Evolutionary conservation across 2,329 filamentous ascomycete genomes (phyloP).

Genomic region (Pseudovirgaria hyperparasitica): DNA sequence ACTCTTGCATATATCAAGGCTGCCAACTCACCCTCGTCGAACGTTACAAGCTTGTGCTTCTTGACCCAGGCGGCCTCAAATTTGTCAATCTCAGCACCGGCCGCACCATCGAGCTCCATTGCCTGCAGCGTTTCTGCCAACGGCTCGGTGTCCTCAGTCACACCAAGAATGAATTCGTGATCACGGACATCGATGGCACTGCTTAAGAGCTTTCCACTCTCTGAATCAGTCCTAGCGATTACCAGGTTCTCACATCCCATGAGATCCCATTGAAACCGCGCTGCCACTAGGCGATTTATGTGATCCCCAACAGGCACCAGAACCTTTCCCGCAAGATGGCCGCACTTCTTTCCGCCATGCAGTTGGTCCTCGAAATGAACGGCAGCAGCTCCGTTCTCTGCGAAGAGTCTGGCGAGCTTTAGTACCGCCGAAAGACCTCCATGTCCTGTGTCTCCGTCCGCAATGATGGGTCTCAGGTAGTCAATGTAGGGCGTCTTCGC

Average conservation of each 20-base stretch:
- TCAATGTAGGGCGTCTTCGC: conserved; percentile 71
- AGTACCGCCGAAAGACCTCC: conserved; percentile 85
- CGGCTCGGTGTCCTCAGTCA: conserved; percentile 65
- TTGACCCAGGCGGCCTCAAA: conserved; percentile 87
- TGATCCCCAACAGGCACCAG: conserved; percentile 89
- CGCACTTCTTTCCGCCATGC: conserved; percentile 96
- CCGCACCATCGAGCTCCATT: conserved; percentile 73
- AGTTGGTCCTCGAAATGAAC: conserved; percentile 98
- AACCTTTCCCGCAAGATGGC: conserved; percentile 91
- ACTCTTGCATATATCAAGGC: not conserved
- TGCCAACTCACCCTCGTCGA: conserved; percentile 57
- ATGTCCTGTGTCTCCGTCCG: conserved; percentile 90
- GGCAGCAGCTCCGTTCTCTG: conserved; percentile 88
- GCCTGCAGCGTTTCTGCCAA: conserved; percentile 78
- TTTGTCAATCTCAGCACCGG: conserved; percentile 66
- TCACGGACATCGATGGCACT: conserved; percentile 88
- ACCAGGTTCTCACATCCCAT: conserved; percentile 95
- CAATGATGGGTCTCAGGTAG: conserved; percentile 88
- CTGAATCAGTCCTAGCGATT: conserved; percentile 89
- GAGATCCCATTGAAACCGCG: conserved; percentile 94
- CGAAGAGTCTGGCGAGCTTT: conserved; percentile 94
- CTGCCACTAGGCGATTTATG: conserved; percentile 85
- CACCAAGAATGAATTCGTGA: conserved; percentile 90
- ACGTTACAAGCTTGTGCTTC: conserved; percentile 70
- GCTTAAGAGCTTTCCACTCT: conserved; percentile 81